Evolutionary conservation across 179 eudicot species (phyloP).

Genomic region (Corrigiola litoralis): DNA sequence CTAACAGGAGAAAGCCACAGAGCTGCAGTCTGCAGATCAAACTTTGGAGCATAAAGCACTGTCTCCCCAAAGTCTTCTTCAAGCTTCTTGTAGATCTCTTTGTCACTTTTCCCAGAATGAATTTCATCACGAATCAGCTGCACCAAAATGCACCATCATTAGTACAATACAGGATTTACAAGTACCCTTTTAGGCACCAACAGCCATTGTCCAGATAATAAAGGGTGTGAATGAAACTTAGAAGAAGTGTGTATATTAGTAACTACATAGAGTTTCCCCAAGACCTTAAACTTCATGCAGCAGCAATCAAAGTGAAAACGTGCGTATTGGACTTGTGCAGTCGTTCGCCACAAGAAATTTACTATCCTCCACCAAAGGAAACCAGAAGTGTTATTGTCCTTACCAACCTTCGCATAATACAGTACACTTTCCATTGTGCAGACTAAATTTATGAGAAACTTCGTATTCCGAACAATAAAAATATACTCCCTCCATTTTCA

Average conservation of each 20-base stretch:
- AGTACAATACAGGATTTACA: too few species aligned
- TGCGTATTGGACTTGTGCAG: background rate
- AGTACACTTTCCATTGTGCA: too few species aligned
- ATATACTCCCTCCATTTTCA: too few species aligned
- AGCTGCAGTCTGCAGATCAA: conserved; percentile 92
- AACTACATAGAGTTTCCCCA: background rate
- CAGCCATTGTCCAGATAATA: background rate
- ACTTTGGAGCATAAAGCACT: conserved; percentile 82
- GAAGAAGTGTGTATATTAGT: too few species aligned
- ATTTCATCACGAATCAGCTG: conserved; percentile 98
- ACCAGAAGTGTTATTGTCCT: background rate
- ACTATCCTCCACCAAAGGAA: background rate
- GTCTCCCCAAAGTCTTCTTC: conserved; percentile 93
- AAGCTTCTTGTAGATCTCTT: conserved; percentile 91
- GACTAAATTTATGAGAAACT: too few species aligned
- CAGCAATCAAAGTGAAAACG: background rate
- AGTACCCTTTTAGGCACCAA: too few species aligned
- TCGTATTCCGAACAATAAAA: too few species aligned
- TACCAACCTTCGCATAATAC: too few species aligned
- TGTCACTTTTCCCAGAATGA: conserved; percentile 71
- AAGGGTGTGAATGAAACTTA: background rate
- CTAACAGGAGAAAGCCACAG: conserved; percentile 95
- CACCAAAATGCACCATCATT: conserved; percentile 15
- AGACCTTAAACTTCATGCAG: background rate
- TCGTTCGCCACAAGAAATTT: background rate